Evolutionary conservation across 2,329 filamentous ascomycete genomes (phyloP).

Genomic region (Colletotrichum tofieldiae): DNA sequence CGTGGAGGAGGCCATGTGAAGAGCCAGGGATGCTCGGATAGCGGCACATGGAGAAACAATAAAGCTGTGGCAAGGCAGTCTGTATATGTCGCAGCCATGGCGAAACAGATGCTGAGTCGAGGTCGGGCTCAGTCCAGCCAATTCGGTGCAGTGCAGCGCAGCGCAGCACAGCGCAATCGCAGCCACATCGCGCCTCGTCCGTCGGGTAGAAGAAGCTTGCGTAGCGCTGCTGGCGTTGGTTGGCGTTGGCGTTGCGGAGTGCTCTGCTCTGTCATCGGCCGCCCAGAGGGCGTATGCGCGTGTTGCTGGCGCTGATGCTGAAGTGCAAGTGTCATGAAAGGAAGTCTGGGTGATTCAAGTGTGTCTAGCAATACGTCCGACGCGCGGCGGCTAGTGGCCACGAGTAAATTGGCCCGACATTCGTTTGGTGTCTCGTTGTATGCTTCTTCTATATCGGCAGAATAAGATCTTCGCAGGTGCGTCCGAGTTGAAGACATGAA

Average conservation of each 20-base stretch:
- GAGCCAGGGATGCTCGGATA: slow-evolving; percentile 27
- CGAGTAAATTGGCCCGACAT: slow-evolving; percentile 30
- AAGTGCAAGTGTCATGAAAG: background rate
- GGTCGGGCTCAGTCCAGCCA: background rate
- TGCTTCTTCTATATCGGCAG: slow-evolving; percentile 32
- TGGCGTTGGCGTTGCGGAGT: background rate
- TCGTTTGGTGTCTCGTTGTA: background rate
- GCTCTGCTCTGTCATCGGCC: background rate
- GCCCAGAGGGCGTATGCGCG: background rate
- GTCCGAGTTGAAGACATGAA: slow-evolving; percentile 26
- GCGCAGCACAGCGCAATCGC: background rate
- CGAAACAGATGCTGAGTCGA: background rate
- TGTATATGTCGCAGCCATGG: background rate
- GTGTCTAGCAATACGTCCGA: slow-evolving; percentile 9
- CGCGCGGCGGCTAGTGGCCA: slow-evolving; percentile 9
- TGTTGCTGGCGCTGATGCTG: background rate
- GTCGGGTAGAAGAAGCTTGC: slow-evolving; percentile 10
- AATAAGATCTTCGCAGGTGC: slow-evolving; percentile 15
- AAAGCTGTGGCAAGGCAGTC: background rate
- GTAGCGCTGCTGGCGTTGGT: background rate
- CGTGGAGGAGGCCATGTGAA: slow-evolving; percentile 18
- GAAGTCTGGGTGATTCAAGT: slow-evolving; percentile 4
- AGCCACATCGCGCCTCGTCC: slow-evolving; percentile 10
- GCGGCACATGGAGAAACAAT: slow-evolving; percentile 6
- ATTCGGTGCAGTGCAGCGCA: background rate